Evolutionary conservation across 2,329 filamentous ascomycete species (phyloP), one percentile per base, ranked within the genome.

Genomic region (Claviceps sorghi): DNA sequence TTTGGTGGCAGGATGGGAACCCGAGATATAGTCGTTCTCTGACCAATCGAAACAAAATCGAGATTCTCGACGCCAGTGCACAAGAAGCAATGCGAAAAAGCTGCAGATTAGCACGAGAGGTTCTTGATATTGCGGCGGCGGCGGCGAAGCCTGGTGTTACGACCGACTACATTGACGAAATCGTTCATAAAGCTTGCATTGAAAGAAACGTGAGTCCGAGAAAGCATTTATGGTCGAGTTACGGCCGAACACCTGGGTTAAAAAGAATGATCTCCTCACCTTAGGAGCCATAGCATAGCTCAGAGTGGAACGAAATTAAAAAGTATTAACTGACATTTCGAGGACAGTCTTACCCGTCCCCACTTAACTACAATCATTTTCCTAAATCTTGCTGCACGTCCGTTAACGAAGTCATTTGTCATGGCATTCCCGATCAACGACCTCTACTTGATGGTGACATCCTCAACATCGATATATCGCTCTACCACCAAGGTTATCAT

Each of bases 311-410:
- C 10, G 34, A 19, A 19, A 26, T 45, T 5, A 51, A 45, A 17
- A 11, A 13, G 26, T 3, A 46, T 36, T 30, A 32, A 46, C 53
- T 52, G n/a, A 54, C 46, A 50, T 3, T 36, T 13, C 17, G n/a
- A 49, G 41, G n/a, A 46, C 56, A 96, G 90, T 86, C 89, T 10
- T 97, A 97, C 66, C 91, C 91, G 0, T 96, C 91, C 1, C 89
- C 91, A 1, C 74, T 97, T 36, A 96, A 96, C 72, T 97, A 97
- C 72, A 86, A 87, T 73, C 77, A 90, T 68, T 98, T 97, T 71
- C 93, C 93, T 58, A 98, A 98, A 72, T 98, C 93, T 0, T 87
- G 96, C 56, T 98, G 93, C 71, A 97, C 91, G 3, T 97, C 91
- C 2, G 72, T 87, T 49, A 98, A 98, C 73, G 93, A 98, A 70